Evolutionary conservation across 2,329 filamentous ascomycete species (phyloP), one percentile per base, ranked within the genome.

Genomic region (Fusarium musae): DNA sequence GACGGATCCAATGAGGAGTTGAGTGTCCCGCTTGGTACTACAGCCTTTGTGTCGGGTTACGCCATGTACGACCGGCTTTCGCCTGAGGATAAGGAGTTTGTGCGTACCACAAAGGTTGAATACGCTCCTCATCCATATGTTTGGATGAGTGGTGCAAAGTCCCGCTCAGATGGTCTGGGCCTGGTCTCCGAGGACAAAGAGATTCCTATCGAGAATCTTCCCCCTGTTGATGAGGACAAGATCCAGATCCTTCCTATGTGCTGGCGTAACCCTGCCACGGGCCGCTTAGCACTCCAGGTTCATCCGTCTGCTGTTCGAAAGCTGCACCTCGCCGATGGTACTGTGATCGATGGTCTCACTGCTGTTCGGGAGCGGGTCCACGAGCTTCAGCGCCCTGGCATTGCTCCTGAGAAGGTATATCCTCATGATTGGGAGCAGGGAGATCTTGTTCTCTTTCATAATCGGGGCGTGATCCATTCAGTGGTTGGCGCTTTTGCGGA

Each of bases 41-140:
- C 93, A 0, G 93, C 92, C 3, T 95, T 95, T 73, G 91, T 90
- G 5, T 92, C 88, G 28, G 91, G 92, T 4, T 91, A 93, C 79
- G 85, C 86, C 42, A 93, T 93, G 89, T 94, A 90, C 81, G 88
- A 93, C 54, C 79, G 87, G 17, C 86, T 96, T 15, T 91, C 88
- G 19, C 85, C 88, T 2, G 86, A 87, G 47, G 92, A 94, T 77
- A 88, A 93, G 80, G 86, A 87, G 49, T 93, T 95, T 74, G 92
- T 87, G 3, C 87, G 90, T 57, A 88, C 85, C 9, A 92, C 91
- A 26, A 89, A 86, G 65, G 87, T 94, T 50, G 92, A 95, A 81
- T 95, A 95, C 78, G 92, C 93, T 0, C 87, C 93, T 6, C 93
- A 95, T 75, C 93, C 93, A 9, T 95, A 95, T 81, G 89, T 95